These are phyloP conservation scores for Hemisphaericaspora xylofermentans DNA, from an alignment of 1,139 yeast species.

Conservation along the genomic window DNA sequence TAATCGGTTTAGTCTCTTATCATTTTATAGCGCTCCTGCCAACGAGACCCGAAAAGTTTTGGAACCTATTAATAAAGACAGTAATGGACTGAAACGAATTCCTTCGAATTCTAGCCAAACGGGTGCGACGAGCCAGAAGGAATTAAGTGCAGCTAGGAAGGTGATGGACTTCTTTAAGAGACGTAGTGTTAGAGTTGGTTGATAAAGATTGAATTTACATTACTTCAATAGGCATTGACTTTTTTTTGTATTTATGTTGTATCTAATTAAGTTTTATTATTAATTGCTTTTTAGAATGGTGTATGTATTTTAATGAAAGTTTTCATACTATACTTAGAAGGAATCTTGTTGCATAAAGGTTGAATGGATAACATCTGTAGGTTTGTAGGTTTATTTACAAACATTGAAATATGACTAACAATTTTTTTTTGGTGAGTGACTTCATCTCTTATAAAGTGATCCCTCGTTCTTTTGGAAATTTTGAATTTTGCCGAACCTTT, in stretches of 20 bases:
- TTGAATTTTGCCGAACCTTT: too few species aligned
- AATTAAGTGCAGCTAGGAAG: slow-evolving; percentile 71
- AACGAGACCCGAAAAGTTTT: slow-evolving; percentile 29
- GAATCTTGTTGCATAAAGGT: too few species aligned
- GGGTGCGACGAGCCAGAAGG: slow-evolving; percentile 27
- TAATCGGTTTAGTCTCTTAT: slow-evolving; percentile 53
- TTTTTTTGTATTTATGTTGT: slow-evolving; percentile 1
- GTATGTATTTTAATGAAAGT: too few species aligned
- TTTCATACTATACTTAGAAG: too few species aligned
- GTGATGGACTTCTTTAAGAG: slow-evolving; percentile 82
- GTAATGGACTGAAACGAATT: slow-evolving; percentile 21
- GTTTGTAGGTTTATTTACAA: too few species aligned
- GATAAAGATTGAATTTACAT: slow-evolving; percentile 2
- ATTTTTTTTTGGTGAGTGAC: too few species aligned
- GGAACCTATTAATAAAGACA: slow-evolving; percentile 42
- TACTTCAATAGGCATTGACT: slow-evolving; percentile 2
- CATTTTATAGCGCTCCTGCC: slow-evolving; percentile 35
- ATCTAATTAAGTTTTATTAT: neutral
- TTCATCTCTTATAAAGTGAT: too few species aligned
- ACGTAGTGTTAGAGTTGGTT: slow-evolving; percentile 54
- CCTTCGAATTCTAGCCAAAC: slow-evolving; percentile 14
- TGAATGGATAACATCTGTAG: too few species aligned
- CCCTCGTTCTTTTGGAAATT: too few species aligned
- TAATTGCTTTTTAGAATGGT: too few species aligned
- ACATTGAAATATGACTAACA: too few species aligned